These are phyloP conservation scores for Lactuca saligna DNA, from an alignment of 129 eudicot species.

Conservation along the genomic window DNA sequence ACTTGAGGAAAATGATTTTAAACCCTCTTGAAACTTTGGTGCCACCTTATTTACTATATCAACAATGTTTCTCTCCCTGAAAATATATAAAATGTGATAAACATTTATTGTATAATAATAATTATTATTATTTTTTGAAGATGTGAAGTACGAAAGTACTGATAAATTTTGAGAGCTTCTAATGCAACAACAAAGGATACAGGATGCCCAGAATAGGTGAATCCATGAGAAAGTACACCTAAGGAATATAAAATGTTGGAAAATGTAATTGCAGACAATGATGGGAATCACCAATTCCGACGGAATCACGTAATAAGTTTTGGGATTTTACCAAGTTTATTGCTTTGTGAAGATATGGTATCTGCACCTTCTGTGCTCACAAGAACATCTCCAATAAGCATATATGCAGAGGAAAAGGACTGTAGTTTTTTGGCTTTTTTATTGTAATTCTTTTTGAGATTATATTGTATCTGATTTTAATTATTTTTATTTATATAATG, in stretches of 20 bases:
- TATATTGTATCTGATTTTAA: no score
- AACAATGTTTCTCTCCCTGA: slow-evolving; percentile 58
- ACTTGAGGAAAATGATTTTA: slow-evolving; percentile 49
- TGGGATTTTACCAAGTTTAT: slow-evolving; percentile 65
- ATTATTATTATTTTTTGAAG: neutral
- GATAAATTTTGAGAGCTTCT: slow-evolving; percentile 80
- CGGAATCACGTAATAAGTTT: neutral
- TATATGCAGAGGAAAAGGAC: slow-evolving; percentile 92
- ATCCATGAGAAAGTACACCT: slow-evolving; percentile 86
- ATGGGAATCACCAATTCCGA: slow-evolving; percentile 11
- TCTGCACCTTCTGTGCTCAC: slow-evolving; percentile 75
- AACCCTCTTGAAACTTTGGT: slow-evolving; percentile 59
- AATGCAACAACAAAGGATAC: slow-evolving; percentile 93
- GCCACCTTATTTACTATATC: slow-evolving; percentile 46
- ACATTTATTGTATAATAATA: neutral
- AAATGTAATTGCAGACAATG: neutral
- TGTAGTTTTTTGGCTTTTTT: slow-evolving; percentile 20
- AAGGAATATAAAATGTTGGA: neutral
- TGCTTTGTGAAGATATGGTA: slow-evolving; percentile 81
- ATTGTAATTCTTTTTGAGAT: no score
- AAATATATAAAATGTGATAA: slow-evolving; percentile 17
- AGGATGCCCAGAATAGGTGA: slow-evolving; percentile 93
- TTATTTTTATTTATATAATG: no score
- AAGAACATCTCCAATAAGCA: slow-evolving; percentile 95
- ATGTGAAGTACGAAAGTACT: slow-evolving; percentile 33